Evolutionary conservation across 257 asterid genomes (phyloP), one percentile per base, ranked within the genome.

Genomic region (Solanum sitiens): DNA sequence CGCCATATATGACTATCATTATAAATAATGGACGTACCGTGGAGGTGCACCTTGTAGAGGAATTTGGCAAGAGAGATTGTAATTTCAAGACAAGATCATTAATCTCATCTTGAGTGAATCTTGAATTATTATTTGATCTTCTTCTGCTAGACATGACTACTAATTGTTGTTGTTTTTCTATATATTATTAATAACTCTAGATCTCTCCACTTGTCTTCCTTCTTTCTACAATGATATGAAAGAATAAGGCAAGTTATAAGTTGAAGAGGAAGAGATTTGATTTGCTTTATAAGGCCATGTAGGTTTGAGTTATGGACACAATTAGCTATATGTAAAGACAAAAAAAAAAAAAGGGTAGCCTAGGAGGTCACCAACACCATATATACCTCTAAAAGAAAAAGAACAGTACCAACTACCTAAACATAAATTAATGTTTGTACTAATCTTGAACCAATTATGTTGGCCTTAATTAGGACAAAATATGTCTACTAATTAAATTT

Each of bases 41-140:
- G 87, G 76, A n/a, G 61, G 83, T 83, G 80, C 88, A 87, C 65
- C 88, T 87, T 75, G 98, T 89, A 76, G 83, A 75, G 30, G 95
- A 87, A 85, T 89, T 84, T 6, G 98, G 95, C 89, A 95, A 88
- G 88, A 92, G 86, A 53, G 91, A 77, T 30, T 93, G 98, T 61
- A 95, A 91, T 88, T 91, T 93, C 67, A 85, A 83, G 86, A 94
- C 87, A 87, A 95, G 94, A 84, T 89, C 89, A 83, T 90, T 90
- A n/a, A 92, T 67, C 93, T 95, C 97, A 83, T 94, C 94, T 63
- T 92, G 89, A 8, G 91, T 91, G 83, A 89, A 45, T 70, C 92
- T 91, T 39, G 95, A 83, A 74, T 74, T 74, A 87, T 45, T 83
- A 87, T 42, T 84, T 83, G 88, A 86, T 35, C 91, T 89, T 65